Evolutionary conservation across 208 protist genomes (phyloP), one percentile per base, ranked within the genome.

Genomic region (Crithidia acanthocephali): DNA sequence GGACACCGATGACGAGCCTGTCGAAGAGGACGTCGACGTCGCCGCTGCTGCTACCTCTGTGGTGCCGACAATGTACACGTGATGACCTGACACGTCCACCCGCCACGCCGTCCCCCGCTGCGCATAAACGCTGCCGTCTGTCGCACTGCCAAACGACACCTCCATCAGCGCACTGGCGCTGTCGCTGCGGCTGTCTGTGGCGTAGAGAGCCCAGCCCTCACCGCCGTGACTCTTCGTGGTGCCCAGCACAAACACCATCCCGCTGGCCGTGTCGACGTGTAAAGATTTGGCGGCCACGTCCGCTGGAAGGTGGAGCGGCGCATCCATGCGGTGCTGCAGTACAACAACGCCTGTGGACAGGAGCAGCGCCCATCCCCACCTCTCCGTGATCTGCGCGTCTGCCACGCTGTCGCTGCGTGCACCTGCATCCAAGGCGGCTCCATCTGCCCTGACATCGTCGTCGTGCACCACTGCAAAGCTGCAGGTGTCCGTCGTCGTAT

Each of bases 361-460:
- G 7, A 74, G 50, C 50, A 67, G 23, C 7, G 58, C 51, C 68
- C 68, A 72, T 0, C 68, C 68, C 35, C 48, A 56, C n/a, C 11
- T 22, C 40, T 64, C 57, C 18, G 68, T 44, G 6, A 72, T 18
- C n/a, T 16, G 18, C 56, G 68, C 68, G 42, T 48, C 58, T 16
- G 59, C 58, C 44, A 72, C 48, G 7, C 1, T 22, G 2, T 20
- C 68, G 40, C 3, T 30, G 32, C 15, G 37, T 2, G 11, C n/a
- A 9, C 16, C 18, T 0, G 1, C 30, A n/a, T 23, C 6, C 16
- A n/a, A n/a, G n/a, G 28, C 40, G 37, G 10, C 40, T 9, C 44
- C 25, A 37, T 40, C 35, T n/a, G 42, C 6, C 33, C 28, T 58
- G 9, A 27, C 15, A 9, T 60, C 42, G 0, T 23, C n/a, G 6